Conservation (phyloP, 129 eudicot genomes). For the Tagetes erecta region DNA sequence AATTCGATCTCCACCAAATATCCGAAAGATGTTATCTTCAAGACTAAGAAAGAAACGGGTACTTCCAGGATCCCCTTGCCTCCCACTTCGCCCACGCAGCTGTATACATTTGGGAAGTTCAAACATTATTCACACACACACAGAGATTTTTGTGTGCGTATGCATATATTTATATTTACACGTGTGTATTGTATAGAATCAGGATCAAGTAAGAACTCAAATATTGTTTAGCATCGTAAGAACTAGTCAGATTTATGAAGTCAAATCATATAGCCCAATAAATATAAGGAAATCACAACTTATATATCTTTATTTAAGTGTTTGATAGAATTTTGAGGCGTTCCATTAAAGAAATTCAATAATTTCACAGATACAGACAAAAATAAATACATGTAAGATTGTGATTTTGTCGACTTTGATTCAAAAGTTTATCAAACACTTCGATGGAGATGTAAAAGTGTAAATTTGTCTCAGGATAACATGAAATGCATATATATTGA, state of each 20-base stretch:
- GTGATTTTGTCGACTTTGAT: background rate
- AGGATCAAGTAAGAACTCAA: background rate
- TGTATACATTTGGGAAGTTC: constrained; percentile 37
- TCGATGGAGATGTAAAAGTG: background rate
- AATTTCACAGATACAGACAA: background rate
- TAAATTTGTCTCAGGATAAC: background rate
- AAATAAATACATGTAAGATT: background rate
- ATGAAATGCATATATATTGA: background rate
- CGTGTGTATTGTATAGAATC: background rate
- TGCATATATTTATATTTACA: no score
- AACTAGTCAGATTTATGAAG: background rate
- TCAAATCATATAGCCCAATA: background rate
- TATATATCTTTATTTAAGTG: background rate
- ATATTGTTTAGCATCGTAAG: background rate
- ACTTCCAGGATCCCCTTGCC: constrained; percentile 99
- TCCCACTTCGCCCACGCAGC: constrained; percentile 99
- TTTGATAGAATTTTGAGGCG: background rate
- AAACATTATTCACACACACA: background rate
- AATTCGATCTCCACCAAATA: constrained; percentile 97
- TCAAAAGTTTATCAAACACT: background rate
- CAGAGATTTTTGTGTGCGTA: no score
- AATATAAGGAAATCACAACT: background rate
- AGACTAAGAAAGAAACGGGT: constrained; percentile 98
- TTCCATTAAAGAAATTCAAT: background rate
- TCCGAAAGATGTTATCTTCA: constrained; percentile 96